phyloP scores from a whole-genome alignment of 139 green algal species.

The Tetraselmis striata region DNA sequence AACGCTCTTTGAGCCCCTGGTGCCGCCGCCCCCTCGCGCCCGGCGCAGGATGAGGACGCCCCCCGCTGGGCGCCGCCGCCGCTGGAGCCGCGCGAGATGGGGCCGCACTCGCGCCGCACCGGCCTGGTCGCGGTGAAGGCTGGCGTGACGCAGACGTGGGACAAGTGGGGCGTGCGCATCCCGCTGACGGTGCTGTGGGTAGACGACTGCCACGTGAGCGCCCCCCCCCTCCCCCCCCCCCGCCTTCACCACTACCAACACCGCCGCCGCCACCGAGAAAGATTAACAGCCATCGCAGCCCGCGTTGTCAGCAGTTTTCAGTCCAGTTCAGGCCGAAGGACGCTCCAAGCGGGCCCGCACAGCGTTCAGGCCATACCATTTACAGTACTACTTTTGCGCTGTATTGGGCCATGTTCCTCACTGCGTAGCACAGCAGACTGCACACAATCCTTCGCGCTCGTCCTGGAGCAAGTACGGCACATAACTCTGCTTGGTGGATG shows the following conservation, averaged over 20 bases:
- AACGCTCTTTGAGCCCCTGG: no score
- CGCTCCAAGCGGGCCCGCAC: no score
- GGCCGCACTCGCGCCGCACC: constrained; percentile 38
- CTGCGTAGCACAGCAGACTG: no score
- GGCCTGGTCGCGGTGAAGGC: constrained; percentile 88
- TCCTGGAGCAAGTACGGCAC: no score
- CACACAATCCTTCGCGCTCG: no score
- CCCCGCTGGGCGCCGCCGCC: constrained; percentile 6
- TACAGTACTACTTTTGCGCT: no score
- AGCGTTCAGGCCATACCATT: no score
- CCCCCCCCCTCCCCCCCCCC: not conserved
- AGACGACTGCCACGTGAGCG: constrained; percentile 82
- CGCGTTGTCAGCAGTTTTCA: not conserved
- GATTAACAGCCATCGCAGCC: not conserved
- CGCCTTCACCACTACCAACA: not conserved
- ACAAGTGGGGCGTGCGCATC: constrained; percentile 72
- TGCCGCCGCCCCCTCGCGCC: no score
- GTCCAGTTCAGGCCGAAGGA: no score
- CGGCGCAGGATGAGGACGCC: not conserved
- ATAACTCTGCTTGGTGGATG: no score
- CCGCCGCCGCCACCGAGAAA: not conserved
- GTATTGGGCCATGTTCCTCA: no score
- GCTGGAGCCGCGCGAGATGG: constrained; percentile 26
- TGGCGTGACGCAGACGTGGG: constrained; percentile 96
- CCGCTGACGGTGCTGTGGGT: constrained; percentile 95